Conservation (phyloP, 2,329 filamentous ascomycete genomes). For the Juglanconis juglandina region DNA sequence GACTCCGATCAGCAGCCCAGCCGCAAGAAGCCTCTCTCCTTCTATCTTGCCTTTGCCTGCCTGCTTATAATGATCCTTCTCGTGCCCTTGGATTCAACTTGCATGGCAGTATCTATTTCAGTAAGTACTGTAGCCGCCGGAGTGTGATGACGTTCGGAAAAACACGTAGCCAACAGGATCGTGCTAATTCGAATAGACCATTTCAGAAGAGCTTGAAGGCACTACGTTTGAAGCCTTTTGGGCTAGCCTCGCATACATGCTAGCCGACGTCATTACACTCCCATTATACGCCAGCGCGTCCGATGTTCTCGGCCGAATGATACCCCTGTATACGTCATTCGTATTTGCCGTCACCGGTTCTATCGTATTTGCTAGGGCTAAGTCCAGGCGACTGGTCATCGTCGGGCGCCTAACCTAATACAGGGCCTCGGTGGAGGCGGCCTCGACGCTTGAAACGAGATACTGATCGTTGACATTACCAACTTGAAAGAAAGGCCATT, state of each 20-base stretch:
- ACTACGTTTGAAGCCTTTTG: slow-evolving; percentile 28
- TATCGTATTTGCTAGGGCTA: slow-evolving; percentile 29
- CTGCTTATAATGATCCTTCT: too few species aligned
- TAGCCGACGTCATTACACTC: slow-evolving; percentile 25
- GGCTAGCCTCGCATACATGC: slow-evolving; percentile 31
- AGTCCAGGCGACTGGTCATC: slow-evolving; percentile 25
- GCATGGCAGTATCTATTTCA: too few species aligned
- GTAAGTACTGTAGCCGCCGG: too few species aligned
- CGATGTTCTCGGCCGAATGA: slow-evolving; percentile 30
- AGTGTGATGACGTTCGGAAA: too few species aligned
- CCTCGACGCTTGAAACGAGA: slow-evolving; percentile 28
- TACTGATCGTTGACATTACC: slow-evolving; percentile 33
- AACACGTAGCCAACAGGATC: too few species aligned
- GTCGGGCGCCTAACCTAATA: slow-evolving; percentile 23
- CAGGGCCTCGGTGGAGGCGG: slow-evolving; percentile 31
- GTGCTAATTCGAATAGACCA: not conserved
- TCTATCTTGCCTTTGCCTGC: too few species aligned
- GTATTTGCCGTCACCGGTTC: slow-evolving; percentile 34
- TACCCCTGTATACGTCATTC: slow-evolving; percentile 26
- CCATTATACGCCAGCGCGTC: slow-evolving; percentile 28
- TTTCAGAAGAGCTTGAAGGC: slow-evolving; percentile 20
- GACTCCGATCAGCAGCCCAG: too few species aligned
- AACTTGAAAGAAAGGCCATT: slow-evolving; percentile 29
- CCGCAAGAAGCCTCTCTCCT: too few species aligned
- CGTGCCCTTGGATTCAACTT: too few species aligned